phyloP scores from a whole-genome alignment of 2,329 filamentous ascomycete species.

The Exophiala sideris region DNA sequence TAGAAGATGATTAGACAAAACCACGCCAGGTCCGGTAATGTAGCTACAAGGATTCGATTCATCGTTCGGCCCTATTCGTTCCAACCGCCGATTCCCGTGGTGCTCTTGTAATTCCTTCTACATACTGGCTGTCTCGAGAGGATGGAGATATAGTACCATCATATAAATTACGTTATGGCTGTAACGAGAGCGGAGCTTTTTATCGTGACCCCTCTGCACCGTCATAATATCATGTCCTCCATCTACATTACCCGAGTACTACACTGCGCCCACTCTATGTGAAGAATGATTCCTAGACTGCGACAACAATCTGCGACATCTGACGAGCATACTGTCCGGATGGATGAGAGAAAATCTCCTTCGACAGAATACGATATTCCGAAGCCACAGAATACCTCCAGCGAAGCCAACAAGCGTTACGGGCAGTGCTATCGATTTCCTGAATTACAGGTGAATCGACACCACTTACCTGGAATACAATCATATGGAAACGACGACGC shows the following conservation, averaged over 20 bases:
- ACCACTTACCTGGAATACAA: not conserved
- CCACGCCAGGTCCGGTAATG: not conserved
- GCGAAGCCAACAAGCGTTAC: not conserved
- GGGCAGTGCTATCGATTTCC: not conserved
- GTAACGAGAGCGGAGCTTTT: not conserved
- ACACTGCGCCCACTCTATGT: not conserved
- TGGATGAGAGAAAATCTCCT: not conserved
- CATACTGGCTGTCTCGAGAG: not conserved
- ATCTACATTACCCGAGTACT: not conserved
- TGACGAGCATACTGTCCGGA: not conserved
- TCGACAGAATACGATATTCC: not conserved
- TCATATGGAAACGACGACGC: not conserved
- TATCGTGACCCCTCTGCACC: not conserved
- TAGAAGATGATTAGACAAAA: not conserved
- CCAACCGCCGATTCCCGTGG: not conserved
- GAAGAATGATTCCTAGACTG: not conserved
- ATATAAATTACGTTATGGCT: not conserved
- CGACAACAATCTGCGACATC: not conserved
- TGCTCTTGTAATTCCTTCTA: too few relatives aligned
- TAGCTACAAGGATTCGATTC: not conserved
- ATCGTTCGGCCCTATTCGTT: not conserved
- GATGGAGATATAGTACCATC: not conserved
- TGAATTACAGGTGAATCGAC: not conserved
- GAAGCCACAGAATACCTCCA: not conserved
- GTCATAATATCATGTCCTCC: not conserved